Evolutionary conservation across 371 early-diverging fungal species (phyloP).

Genomic region (Mucor velutinosus): DNA sequence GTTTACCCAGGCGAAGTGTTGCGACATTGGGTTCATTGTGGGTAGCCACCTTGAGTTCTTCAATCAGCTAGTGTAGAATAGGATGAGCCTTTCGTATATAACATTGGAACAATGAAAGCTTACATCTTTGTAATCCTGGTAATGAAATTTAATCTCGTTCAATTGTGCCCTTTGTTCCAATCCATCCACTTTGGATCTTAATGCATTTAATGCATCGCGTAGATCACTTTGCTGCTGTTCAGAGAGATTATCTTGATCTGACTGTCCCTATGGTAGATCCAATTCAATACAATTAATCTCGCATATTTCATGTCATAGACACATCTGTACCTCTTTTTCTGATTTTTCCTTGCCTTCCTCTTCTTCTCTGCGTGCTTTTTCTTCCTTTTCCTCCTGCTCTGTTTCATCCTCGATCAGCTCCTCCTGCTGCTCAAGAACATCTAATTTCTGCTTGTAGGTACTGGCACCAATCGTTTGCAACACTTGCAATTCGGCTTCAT

Average conservation of each 20-base stretch:
- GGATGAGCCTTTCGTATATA: neutral
- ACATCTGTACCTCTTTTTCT: neutral
- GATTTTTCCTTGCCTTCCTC: constrained; percentile 7
- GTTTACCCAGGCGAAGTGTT: constrained; percentile 54
- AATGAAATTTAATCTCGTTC: constrained; percentile 65
- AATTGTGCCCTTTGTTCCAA: constrained; percentile 67
- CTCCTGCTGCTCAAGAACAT: constrained; percentile 91
- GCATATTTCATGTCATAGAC: neutral
- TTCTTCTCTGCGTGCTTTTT: constrained; percentile 46
- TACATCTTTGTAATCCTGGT: constrained; percentile 68
- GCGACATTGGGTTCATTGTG: constrained; percentile 57
- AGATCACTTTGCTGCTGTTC: constrained; percentile 64
- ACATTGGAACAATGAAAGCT: neutral
- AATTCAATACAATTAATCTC: neutral
- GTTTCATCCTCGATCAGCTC: constrained; percentile 89
- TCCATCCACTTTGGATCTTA: constrained; percentile 62
- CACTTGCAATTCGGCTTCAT: constrained; percentile 84
- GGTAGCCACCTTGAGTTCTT: constrained; percentile 27
- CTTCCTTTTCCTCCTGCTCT: constrained; percentile 61
- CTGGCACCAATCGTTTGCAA: constrained; percentile 82
- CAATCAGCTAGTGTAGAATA: neutral
- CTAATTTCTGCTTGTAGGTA: constrained; percentile 87
- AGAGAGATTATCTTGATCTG: constrained; percentile 18
- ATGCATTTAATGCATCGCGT: constrained; percentile 59
- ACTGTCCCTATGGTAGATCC: neutral